Evolutionary conservation across 1,284 basidiomycete species (phyloP).

Genomic region (Cronartium ribicola): DNA sequence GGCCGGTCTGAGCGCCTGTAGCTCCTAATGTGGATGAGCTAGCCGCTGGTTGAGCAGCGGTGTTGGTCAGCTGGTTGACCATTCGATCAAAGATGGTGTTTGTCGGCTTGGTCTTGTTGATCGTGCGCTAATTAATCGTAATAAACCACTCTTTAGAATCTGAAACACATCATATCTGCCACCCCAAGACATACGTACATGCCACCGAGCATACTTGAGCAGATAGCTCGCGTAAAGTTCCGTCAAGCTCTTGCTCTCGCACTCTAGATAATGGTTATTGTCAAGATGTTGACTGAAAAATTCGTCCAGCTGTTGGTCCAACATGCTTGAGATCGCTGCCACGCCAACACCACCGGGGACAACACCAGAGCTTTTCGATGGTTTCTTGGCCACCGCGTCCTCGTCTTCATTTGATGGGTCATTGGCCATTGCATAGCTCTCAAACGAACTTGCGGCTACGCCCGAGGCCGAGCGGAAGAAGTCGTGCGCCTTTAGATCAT

Average conservation of each 20-base stretch:
- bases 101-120: slow-evolving; percentile 73
- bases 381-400: background rate
- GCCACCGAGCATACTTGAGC: slow-evolving; percentile 75
- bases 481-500: slow-evolving; percentile 89
- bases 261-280: slow-evolving; percentile 83
- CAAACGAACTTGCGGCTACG: slow-evolving; percentile 19
- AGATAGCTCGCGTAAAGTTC: slow-evolving; percentile 76
- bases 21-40: slow-evolving; percentile 27
- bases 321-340: slow-evolving; percentile 66
- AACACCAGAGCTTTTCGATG: slow-evolving; percentile 11
- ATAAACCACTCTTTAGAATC: background rate
- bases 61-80: slow-evolving; percentile 79
- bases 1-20: slow-evolving; percentile 18
- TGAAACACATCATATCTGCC: slow-evolving; percentile 47
- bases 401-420: slow-evolving; percentile 8
- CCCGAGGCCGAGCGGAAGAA: slow-evolving; percentile 59
- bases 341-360: slow-evolving; percentile 45
- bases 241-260: slow-evolving; percentile 79
- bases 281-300: slow-evolving; percentile 88
- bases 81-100: slow-evolving; percentile 77
- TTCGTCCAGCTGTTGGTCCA: slow-evolving; percentile 93
- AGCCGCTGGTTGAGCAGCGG: slow-evolving; percentile 56
- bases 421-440: slow-evolving; percentile 16
- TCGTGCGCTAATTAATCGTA: slow-evolving; percentile 35
- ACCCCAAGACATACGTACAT: slow-evolving; percentile 71